phyloP scores from a whole-genome alignment of 2,329 filamentous ascomycete species.

The Chaetomium sp. region DNA sequence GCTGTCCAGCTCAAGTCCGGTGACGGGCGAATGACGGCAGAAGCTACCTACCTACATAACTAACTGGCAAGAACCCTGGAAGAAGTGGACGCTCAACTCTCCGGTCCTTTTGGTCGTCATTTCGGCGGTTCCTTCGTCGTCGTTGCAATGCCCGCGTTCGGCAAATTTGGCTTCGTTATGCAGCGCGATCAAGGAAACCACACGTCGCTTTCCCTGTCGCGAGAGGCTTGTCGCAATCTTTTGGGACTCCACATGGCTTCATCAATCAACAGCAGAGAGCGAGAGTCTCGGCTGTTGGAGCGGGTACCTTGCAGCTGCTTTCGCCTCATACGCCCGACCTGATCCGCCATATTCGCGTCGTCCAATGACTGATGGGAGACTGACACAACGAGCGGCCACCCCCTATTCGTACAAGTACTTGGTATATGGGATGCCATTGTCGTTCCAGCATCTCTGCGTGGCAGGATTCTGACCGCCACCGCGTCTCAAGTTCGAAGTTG shows the following conservation, averaged over 20 bases:
- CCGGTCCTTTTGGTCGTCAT: conserved; percentile 21
- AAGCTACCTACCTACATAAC: background rate
- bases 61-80: background rate
- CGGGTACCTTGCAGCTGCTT: conserved; percentile 28
- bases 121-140: conserved; percentile 23
- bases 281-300: conserved; percentile 15
- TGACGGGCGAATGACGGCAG: background rate
- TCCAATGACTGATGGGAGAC: conserved; percentile 7
- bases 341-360: background rate
- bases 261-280: conserved; percentile 8
- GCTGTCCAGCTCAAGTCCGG: background rate
- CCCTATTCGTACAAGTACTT: too few relatives aligned
- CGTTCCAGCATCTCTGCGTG: background rate
- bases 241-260: conserved; percentile 18
- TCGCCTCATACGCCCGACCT: conserved; percentile 7
- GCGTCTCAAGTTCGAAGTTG: conserved; percentile 9
- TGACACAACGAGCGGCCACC: background rate
- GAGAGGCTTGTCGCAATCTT: conserved; percentile 25
- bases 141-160: conserved; percentile 25
- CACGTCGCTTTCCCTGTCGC: conserved; percentile 10
- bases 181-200: conserved; percentile 21
- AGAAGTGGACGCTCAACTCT: background rate
- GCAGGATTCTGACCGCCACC: conserved; percentile 5
- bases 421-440: conserved; percentile 10
- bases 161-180: conserved; percentile 28